These are phyloP conservation scores for Rhizodiscina lignyota DNA, from an alignment of 495 filamentous ascomycete genomes.

Conservation along the genomic window DNA sequence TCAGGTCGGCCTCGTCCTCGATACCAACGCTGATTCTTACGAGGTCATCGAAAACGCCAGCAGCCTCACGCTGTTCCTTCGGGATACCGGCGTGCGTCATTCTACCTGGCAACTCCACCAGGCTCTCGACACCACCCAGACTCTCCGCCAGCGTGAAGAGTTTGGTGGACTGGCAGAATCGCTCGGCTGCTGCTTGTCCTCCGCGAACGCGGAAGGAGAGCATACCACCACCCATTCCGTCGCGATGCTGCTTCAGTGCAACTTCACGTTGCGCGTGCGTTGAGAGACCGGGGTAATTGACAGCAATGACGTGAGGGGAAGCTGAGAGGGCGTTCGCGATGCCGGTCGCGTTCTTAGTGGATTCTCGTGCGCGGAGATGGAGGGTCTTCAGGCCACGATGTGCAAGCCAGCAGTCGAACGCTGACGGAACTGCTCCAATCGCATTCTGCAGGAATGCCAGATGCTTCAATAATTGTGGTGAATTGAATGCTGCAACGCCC, in stretches of 20 bases:
- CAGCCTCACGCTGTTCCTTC: constrained; percentile 69
- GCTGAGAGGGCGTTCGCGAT: constrained; percentile 62
- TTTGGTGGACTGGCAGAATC: constrained; percentile 77
- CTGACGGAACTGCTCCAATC: constrained; percentile 81
- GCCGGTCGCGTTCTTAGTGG: constrained; percentile 61
- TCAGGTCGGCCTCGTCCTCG: constrained; percentile 78
- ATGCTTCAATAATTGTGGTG: constrained; percentile 53
- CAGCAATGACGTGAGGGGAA: constrained; percentile 66
- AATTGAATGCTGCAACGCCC: constrained; percentile 94
- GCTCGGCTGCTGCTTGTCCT: constrained; percentile 70
- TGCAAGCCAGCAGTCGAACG: constrained; percentile 98
- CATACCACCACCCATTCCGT: constrained; percentile 95
- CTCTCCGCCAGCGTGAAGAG: constrained; percentile 91
- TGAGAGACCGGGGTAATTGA: constrained; percentile 87
- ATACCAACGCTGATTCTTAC: constrained; percentile 86
- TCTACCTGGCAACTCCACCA: constrained; percentile 77
- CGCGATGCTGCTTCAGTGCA: constrained; percentile 75
- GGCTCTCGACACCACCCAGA: constrained; percentile 79
- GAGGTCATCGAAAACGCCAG: constrained; percentile 94
- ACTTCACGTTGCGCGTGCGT: constrained; percentile 77
- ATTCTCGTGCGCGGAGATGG: constrained; percentile 77
- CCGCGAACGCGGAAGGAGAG: constrained; percentile 88
- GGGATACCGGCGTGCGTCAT: constrained; percentile 99
- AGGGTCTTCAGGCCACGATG: constrained; percentile 95
- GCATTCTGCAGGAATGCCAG: constrained; percentile 92